A percentile compares a stretch with the other conserved stretches of the same genome.
Evolutionary conservation across 805 yeast genomes (phyloP).

Genomic region (Saccharomycopsis sp.): DNA sequence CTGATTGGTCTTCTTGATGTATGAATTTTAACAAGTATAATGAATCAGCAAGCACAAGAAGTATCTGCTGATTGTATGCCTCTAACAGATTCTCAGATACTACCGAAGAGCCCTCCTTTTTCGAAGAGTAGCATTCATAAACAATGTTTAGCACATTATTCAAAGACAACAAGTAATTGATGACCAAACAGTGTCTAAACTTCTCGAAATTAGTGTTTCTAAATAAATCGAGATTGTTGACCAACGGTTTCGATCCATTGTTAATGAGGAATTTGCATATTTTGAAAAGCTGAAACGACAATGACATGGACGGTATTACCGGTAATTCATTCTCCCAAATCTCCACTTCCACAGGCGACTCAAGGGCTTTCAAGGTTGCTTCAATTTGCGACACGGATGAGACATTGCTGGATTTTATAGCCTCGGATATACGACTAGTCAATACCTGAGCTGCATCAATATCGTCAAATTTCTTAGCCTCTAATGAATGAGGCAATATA

Average conservation of each 20-base stretch:
- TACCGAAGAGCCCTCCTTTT: not conserved
- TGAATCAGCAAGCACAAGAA: conserved; percentile 10
- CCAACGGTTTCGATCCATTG: not conserved
- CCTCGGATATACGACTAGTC: not conserved
- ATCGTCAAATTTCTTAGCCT: too few species aligned
- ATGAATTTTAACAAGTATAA: conserved; percentile 3
- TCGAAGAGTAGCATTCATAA: not conserved
- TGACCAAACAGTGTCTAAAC: conserved; percentile 1
- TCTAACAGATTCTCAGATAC: not conserved
- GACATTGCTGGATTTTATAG: not conserved
- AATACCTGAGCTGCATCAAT: not conserved
- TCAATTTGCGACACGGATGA: not conserved
- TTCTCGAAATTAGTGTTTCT: not conserved
- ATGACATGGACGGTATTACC: conserved; percentile 10
- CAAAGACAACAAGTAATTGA: not conserved
- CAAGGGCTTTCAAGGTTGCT: not conserved
- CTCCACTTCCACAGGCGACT: conserved; percentile 9
- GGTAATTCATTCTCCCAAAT: conserved; percentile 20
- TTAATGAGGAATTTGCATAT: not conserved
- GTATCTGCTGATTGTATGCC: conserved; percentile 2
- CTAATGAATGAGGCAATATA: not conserved
- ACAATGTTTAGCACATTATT: conserved; percentile 1
- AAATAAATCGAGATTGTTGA: conserved; percentile 6
- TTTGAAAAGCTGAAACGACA: conserved; percentile 6
- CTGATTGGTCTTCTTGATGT: not conserved